Conservation (phyloP, 768 basidiomycete species). For the Boletus reticulatus region DNA sequence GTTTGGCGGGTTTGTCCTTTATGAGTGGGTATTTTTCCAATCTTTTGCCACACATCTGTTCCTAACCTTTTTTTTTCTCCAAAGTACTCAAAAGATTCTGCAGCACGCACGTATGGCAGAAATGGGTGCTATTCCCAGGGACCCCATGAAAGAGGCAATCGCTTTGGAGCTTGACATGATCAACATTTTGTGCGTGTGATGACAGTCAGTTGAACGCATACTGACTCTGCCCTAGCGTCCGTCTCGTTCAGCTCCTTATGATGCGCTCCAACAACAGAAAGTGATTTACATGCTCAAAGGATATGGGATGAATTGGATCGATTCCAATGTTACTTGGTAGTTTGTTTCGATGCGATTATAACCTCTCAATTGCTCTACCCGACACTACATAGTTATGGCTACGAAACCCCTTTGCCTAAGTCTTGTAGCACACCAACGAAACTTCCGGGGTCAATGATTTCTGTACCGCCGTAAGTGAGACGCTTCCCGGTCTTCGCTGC, state of each 20-base stretch:
- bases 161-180: conserved; percentile 83
- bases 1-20: conserved; percentile 84
- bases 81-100: conserved; percentile 78
- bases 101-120: conserved; percentile 74
- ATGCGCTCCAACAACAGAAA: conserved; percentile 60
- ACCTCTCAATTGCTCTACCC: not conserved
- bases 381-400: conserved; percentile 22
- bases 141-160: conserved; percentile 78
- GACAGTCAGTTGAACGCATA: not conserved
- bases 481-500: conserved; percentile 76
- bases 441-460: conserved; percentile 85
- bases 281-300: conserved; percentile 32
- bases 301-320: not conserved
- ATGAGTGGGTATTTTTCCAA: conserved; percentile 55
- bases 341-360: not conserved
- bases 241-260: conserved; percentile 74
- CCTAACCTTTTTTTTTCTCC: not conserved
- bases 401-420: conserved; percentile 49
- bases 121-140: conserved; percentile 59
- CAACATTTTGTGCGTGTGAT: conserved; percentile 72
- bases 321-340: conserved; percentile 13
- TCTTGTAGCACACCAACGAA: conserved; percentile 74
- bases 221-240: conserved; percentile 49
- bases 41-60: not conserved
- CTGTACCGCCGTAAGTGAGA: conserved; percentile 94